Evolutionary conservation across 148 eudicot species (phyloP).

Genomic region (Rheum nobile): DNA sequence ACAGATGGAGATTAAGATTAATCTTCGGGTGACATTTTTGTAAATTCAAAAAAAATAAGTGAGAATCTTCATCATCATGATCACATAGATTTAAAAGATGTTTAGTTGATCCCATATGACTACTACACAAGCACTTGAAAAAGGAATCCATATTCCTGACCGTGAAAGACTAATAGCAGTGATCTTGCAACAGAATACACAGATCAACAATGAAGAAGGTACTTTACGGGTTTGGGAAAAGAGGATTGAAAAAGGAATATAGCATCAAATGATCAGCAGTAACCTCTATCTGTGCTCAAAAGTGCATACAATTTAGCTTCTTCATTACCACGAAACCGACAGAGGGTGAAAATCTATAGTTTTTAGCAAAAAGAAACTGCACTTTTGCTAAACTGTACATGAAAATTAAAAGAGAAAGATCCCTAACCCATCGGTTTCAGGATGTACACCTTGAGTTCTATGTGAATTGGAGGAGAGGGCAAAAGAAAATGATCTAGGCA

Average conservation of each 20-base stretch:
- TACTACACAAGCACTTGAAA: too few species aligned
- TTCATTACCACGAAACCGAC: not conserved
- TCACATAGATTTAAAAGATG: too few species aligned
- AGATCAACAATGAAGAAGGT: not conserved
- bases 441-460: conserved; percentile 3
- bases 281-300: not conserved
- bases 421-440: conserved; percentile 4
- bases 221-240: not conserved
- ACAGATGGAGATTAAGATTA: too few species aligned
- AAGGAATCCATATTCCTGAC: not conserved
- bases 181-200: not conserved
- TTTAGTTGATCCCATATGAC: too few species aligned
- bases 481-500: not conserved
- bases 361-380: not conserved
- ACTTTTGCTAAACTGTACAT: conserved; percentile 5
- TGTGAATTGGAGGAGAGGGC: not conserved
- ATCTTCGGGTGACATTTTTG: too few species aligned
- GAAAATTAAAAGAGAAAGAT: not conserved
- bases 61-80: too few species aligned
- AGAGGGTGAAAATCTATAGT: not conserved
- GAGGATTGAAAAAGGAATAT: not conserved
- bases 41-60: too few species aligned
- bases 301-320: not conserved
- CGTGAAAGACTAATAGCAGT: not conserved
- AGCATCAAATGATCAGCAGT: not conserved